These are phyloP conservation scores for Cladosporium sp. DNA, from an alignment of 2,329 filamentous ascomycete genomes.

Conservation along the genomic window DNA sequence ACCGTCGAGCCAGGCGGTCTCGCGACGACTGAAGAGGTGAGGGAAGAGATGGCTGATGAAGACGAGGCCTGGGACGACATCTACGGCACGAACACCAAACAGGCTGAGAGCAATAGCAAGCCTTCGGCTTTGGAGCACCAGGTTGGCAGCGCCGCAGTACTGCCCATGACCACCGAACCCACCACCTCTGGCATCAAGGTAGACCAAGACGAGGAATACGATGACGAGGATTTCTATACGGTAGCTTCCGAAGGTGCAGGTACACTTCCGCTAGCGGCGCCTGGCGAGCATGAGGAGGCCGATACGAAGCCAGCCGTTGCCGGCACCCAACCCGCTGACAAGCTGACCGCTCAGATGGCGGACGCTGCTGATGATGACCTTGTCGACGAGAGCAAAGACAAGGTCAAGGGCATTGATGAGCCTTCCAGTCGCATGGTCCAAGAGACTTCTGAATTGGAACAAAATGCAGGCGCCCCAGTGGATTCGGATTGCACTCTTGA, in stretches of 20 bases:
- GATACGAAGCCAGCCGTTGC: not conserved
- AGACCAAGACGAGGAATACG: not conserved
- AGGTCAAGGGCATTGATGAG: slow-evolving; percentile 1
- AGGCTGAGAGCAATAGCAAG: slow-evolving; percentile 1
- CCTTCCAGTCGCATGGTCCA: slow-evolving; percentile 6
- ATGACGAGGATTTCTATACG: not conserved
- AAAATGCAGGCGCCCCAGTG: not conserved
- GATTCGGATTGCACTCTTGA: slow-evolving; percentile 18
- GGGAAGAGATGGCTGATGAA: slow-evolving; percentile 24
- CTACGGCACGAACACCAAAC: slow-evolving; percentile 17
- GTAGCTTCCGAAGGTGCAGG: not conserved
- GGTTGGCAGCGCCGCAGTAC: not conserved
- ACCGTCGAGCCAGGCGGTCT: slow-evolving; percentile 3
- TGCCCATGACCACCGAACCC: not conserved
- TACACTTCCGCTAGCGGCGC: slow-evolving; percentile 8
- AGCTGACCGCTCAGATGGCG: slow-evolving; percentile 2
- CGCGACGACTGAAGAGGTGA: slow-evolving; percentile 10
- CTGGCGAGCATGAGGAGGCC: not conserved
- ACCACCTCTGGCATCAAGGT: not conserved
- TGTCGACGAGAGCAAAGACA: not conserved
- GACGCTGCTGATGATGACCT: slow-evolving; percentile 8
- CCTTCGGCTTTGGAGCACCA: slow-evolving; percentile 7
- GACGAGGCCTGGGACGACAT: slow-evolving; percentile 30
- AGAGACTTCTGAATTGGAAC: slow-evolving; percentile 5
- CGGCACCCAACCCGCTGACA: not conserved